These are phyloP conservation scores for Tetracladium maxilliforme DNA, from an alignment of 2,329 filamentous ascomycete genomes.

Conservation along the genomic window DNA sequence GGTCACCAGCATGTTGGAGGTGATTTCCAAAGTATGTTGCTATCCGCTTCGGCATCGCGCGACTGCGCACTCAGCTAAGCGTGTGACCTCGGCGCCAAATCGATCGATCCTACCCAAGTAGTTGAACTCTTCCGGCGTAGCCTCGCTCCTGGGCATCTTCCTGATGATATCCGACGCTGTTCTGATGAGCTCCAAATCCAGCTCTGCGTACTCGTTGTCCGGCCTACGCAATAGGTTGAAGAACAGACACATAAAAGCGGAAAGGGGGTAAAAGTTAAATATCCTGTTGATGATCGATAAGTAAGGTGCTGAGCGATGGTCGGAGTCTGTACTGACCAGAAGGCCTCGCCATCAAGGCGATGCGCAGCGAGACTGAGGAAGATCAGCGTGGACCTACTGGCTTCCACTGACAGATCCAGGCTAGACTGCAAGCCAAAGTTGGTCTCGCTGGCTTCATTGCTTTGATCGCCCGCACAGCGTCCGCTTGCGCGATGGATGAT, in stretches of 20 bases:
- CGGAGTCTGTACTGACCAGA: conserved; percentile 24
- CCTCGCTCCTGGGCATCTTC: conserved; percentile 15
- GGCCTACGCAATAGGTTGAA: conserved; percentile 36
- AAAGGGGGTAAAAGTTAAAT: conserved; percentile 40
- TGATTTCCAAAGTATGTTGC: no score
- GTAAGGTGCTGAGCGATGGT: conserved; percentile 15
- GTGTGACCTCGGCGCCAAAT: conserved; percentile 27
- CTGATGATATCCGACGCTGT: conserved; percentile 26
- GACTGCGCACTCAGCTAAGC: conserved; percentile 26
- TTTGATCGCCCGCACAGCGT: conserved; percentile 29
- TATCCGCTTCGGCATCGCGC: no score
- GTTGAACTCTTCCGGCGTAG: conserved; percentile 20
- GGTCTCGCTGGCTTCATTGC: conserved; percentile 14
- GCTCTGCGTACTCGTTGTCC: conserved; percentile 20
- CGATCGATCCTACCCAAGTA: conserved; percentile 24
- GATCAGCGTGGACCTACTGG: conserved; percentile 36
- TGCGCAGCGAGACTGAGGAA: conserved; percentile 27
- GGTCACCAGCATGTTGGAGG: no score
- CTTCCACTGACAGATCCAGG: conserved; percentile 34
- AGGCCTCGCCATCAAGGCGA: conserved; percentile 27
- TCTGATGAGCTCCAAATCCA: conserved; percentile 30
- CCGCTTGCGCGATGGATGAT: conserved; percentile 39
- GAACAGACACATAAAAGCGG: conserved; percentile 36
- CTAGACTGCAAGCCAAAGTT: conserved; percentile 35
- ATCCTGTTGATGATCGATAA: conserved; percentile 21